Evolutionary conservation across 169 alveolate genomes (phyloP).

Genomic region (Cryptosporidium sp.): DNA sequence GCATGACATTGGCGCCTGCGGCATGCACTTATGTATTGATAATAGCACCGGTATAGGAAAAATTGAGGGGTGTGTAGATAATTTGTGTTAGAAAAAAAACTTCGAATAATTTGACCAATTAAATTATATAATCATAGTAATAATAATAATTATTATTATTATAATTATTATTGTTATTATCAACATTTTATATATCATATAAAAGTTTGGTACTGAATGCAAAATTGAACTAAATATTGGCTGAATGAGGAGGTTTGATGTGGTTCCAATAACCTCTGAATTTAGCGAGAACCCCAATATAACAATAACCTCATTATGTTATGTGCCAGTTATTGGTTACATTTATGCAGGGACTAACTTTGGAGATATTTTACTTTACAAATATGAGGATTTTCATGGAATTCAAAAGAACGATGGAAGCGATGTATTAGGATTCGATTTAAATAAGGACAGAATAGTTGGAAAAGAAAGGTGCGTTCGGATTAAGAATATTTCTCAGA

Average conservation of each 20-base stretch:
- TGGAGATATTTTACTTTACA: slow-evolving; percentile 58
- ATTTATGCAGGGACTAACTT: slow-evolving; percentile 68
- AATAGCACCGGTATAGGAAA: slow-evolving; percentile 3
- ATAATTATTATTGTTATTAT: not conserved
- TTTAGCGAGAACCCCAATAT: slow-evolving; percentile 49
- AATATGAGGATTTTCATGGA: slow-evolving; percentile 32
- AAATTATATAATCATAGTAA: not conserved
- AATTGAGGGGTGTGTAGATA: not conserved
- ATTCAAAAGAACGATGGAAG: not conserved
- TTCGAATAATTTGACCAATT: not conserved
- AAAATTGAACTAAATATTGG: not conserved
- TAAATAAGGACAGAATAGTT: slow-evolving; percentile 17
- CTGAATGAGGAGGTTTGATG: slow-evolving; percentile 75
- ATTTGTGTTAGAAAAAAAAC: not conserved
- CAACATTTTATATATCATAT: not conserved
- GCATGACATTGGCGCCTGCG: slow-evolving; percentile 75
- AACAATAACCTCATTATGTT: slow-evolving; percentile 63
- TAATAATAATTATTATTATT: not conserved
- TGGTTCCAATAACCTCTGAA: slow-evolving; percentile 63
- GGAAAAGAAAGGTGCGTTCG: slow-evolving; percentile 22
- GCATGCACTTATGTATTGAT: slow-evolving; percentile 24
- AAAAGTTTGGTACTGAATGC: not conserved
- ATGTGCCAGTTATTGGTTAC: slow-evolving; percentile 62
- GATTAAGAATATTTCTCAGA: slow-evolving; percentile 34
- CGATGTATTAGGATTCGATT: not conserved